Evolutionary conservation across 345 rosid genomes (phyloP).

Genomic region (Mercurialis annua): DNA sequence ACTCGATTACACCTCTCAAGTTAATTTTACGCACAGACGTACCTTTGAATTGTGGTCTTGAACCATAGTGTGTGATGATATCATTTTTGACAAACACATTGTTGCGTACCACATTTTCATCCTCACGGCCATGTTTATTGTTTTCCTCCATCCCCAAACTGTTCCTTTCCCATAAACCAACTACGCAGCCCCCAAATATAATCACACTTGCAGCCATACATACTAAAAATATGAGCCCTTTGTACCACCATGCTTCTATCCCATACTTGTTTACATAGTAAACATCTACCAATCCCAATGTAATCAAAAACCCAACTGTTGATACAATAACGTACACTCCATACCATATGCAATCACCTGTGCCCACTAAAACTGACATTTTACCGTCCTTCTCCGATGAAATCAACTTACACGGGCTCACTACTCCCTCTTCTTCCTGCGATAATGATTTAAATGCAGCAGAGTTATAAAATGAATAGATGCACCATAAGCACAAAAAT

Average conservation of each 20-base stretch:
- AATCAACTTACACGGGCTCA: conserved; percentile 26
- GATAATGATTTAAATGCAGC: conserved; percentile 3
- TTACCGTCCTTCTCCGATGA: conserved; percentile 35
- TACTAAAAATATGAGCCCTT: conserved; percentile 53
- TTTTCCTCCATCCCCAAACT: conserved; percentile 13
- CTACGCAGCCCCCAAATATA: conserved; percentile 62
- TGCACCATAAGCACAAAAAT: neutral
- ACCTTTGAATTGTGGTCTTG: conserved; percentile 83
- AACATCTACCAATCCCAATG: conserved; percentile 39
- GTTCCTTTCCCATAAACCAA: conserved; percentile 52
- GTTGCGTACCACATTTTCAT: conserved; percentile 12
- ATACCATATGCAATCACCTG: conserved; percentile 63
- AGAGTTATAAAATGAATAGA: neutral
- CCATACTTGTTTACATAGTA: conserved; percentile 51
- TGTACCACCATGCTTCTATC: conserved; percentile 66
- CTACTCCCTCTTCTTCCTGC: conserved; percentile 80
- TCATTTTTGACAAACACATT: conserved; percentile 15
- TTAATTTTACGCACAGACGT: too few relatives aligned
- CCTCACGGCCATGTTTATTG: conserved; percentile 10
- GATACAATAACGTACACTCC: conserved; percentile 57
- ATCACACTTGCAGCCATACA: conserved; percentile 62
- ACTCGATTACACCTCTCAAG: too few relatives aligned
- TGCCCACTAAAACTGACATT: conserved; percentile 76
- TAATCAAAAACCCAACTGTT: conserved; percentile 48
- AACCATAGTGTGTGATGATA: conserved; percentile 49